A percentile compares a stretch with the other conserved stretches of the same genome.
These are phyloP conservation scores for Brachypodium distachyon DNA, from an alignment of 202 grass and related monocot genomes.

Conservation along the genomic window DNA sequence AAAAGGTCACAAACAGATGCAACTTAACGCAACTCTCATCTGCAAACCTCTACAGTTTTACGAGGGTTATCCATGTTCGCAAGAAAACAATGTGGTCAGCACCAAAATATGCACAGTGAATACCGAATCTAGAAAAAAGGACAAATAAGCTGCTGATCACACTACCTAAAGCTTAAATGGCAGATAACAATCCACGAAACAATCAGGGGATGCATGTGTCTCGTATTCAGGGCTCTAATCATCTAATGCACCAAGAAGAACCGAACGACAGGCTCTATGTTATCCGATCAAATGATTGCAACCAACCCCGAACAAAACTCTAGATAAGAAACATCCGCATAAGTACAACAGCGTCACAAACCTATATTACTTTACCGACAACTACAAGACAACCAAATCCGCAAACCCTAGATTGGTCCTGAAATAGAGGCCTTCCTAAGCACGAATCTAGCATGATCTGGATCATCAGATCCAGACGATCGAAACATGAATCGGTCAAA, in stretches of 20 bases:
- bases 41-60: neutral
- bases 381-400: neutral
- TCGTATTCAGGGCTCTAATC: neutral
- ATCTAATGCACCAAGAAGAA: neutral
- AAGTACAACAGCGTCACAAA: neutral
- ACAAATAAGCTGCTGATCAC: neutral
- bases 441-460: neutral
- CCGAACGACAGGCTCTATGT: neutral
- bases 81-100: neutral
- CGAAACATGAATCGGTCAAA: neutral
- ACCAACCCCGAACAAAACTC: neutral
- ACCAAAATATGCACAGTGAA: neutral
- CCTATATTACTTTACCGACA: neutral
- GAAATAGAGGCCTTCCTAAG: neutral
- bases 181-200: too few relatives aligned
- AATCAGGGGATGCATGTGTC: neutral
- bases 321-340: neutral
- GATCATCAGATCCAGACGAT: slow-evolving; percentile 3
- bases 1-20: neutral
- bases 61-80: neutral
- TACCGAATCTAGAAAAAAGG: neutral
- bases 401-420: slow-evolving; percentile 1
- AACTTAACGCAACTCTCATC: neutral
- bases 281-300: neutral
- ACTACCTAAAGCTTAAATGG: neutral